Percentiles rank a stretch among this genome's conserved stretches.
These are phyloP conservation scores for Monosporascus sp. DNA, from an alignment of 2,329 filamentous ascomycete genomes.

Conservation along the genomic window DNA sequence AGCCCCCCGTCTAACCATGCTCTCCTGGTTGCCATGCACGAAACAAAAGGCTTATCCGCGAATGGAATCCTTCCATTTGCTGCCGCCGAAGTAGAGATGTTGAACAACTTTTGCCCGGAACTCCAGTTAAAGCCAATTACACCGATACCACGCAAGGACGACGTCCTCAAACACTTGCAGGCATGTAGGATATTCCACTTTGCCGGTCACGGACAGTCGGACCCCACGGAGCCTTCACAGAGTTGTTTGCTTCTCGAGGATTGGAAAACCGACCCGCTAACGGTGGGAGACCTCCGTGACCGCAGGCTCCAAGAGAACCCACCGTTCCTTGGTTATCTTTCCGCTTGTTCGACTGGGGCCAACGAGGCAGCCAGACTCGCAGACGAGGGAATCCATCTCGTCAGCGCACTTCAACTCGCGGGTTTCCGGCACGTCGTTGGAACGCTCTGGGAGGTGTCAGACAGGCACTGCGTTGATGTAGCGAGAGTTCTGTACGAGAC, in stretches of 20 bases:
- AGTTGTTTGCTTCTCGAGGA: slow-evolving; percentile 26
- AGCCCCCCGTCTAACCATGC: too few relatives aligned
- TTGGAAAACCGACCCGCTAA: slow-evolving; percentile 13
- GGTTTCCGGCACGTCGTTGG: too few relatives aligned
- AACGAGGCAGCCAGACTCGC: slow-evolving; percentile 14
- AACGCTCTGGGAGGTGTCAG: not conserved
- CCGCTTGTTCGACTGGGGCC: slow-evolving; percentile 30
- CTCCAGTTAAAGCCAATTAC: not conserved
- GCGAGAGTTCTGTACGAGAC: slow-evolving; percentile 5
- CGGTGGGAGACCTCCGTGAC: slow-evolving; percentile 11
- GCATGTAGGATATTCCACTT: slow-evolving; percentile 35
- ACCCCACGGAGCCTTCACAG: slow-evolving; percentile 23
- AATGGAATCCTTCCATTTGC: too few relatives aligned
- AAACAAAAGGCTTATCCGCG: too few relatives aligned
- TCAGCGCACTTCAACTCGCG: slow-evolving; percentile 30
- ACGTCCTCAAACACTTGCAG: slow-evolving; percentile 20
- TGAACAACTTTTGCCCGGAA: slow-evolving; percentile 7
- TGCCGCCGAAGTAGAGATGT: slow-evolving; percentile 9
- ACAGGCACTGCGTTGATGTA: not conserved
- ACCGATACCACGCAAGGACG: slow-evolving; percentile 8
- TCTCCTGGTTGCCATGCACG: too few relatives aligned
- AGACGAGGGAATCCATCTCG: slow-evolving; percentile 36
- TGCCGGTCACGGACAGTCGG: slow-evolving; percentile 31
- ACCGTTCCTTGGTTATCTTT: slow-evolving; percentile 33
- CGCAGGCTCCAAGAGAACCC: slow-evolving; percentile 6